Conservation (phyloP, 345 rosid genomes). For the Microcos paniculata region DNA sequence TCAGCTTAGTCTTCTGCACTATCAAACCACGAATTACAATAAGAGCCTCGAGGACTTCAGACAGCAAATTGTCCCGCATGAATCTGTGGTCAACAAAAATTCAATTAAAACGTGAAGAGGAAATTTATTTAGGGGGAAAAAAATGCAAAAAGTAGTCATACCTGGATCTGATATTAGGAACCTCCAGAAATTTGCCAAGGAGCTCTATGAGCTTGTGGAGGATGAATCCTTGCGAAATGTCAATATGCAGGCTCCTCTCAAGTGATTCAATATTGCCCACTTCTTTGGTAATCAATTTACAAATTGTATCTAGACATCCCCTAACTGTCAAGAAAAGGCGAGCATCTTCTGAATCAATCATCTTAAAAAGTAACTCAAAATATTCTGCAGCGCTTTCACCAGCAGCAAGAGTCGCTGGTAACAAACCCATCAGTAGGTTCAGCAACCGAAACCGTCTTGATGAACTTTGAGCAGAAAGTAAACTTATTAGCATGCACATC, state of each 20-base stretch:
- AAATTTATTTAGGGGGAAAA: constrained; percentile 6
- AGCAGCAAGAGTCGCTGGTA: constrained; percentile 85
- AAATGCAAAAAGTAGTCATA: constrained; percentile 24
- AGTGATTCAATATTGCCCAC: constrained; percentile 84
- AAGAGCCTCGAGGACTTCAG: constrained; percentile 93
- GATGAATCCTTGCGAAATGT: constrained; percentile 96
- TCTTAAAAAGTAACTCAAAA: constrained; percentile 89
- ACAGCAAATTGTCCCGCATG: constrained; percentile 81
- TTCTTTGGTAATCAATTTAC: constrained; percentile 85
- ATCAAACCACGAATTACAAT: constrained; percentile 91
- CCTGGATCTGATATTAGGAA: constrained; percentile 91
- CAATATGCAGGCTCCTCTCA: constrained; percentile 92
- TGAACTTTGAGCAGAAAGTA: constrained; percentile 84
- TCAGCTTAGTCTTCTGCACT: constrained; percentile 97
- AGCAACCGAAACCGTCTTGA: constrained; percentile 76
- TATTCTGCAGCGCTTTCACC: constrained; percentile 97
- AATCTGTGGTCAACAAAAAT: constrained; percentile 54
- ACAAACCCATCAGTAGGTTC: constrained; percentile 74
- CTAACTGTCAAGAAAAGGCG: constrained; percentile 90
- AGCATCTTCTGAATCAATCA: constrained; percentile 89
- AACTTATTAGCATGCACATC: constrained; percentile 90
- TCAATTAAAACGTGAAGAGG: constrained; percentile 22
- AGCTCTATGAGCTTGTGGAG: constrained; percentile 97
- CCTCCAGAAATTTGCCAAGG: constrained; percentile 90
- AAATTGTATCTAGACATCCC: constrained; percentile 78